A percentile compares a stretch with the other conserved stretches of the same genome.
phyloP scores from a whole-genome alignment of 1,139 yeast species.

The Yamadazyma jaroonii region DNA sequence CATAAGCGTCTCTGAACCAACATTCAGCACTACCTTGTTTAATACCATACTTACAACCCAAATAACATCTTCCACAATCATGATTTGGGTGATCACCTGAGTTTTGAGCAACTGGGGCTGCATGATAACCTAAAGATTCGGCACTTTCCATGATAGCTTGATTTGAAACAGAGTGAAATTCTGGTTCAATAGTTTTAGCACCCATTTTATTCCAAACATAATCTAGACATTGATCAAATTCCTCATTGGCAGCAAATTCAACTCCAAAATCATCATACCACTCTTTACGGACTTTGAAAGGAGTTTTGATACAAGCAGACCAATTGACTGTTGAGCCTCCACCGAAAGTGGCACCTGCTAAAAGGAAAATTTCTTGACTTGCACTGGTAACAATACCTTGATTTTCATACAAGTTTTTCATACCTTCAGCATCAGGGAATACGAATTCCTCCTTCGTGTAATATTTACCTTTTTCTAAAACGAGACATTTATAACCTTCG shows the following conservation, averaged over 20 bases:
- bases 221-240: slow-evolving; percentile 46
- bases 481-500: slow-evolving; percentile 45
- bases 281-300: slow-evolving; percentile 52
- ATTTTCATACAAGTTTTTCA: slow-evolving; percentile 37
- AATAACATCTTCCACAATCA: slow-evolving; percentile 50
- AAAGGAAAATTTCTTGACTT: slow-evolving; percentile 36
- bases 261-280: slow-evolving; percentile 51
- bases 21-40: slow-evolving; percentile 53
- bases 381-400: slow-evolving; percentile 33
- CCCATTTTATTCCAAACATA: slow-evolving; percentile 54
- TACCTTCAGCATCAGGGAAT: slow-evolving; percentile 40
- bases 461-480: slow-evolving; percentile 54
- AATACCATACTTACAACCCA: slow-evolving; percentile 55
- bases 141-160: slow-evolving; percentile 46
- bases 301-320: slow-evolving; percentile 58
- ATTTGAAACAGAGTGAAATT: slow-evolving; percentile 48
- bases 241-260: slow-evolving; percentile 47
- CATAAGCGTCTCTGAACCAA: slow-evolving; percentile 54
- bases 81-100: slow-evolving; percentile 47
- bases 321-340: slow-evolving; percentile 64
- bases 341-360: slow-evolving; percentile 59
- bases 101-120: slow-evolving; percentile 46
- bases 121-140: slow-evolving; percentile 44
- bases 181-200: slow-evolving; percentile 36
- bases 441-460: slow-evolving; percentile 34